Conservation (phyloP, 192 early-diverging fungal species). For the Thamnidium elegans region DNA sequence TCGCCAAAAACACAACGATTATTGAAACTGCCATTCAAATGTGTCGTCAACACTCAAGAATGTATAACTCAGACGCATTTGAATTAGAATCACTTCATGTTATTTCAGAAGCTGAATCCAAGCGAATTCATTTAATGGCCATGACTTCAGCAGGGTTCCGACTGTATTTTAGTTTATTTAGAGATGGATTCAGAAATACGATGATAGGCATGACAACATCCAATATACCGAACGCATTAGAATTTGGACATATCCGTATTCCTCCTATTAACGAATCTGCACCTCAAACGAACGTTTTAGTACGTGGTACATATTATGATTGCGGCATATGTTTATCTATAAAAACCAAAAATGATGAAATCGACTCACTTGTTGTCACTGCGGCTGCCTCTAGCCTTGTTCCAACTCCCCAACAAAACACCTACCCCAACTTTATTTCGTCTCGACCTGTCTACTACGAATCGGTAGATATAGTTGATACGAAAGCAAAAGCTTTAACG, state of each 20-base stretch:
- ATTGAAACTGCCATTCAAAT: conserved; percentile 43
- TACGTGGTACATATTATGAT: conserved; percentile 40
- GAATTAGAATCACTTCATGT: conserved; percentile 77
- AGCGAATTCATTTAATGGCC: conserved; percentile 67
- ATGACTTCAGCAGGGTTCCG: conserved; percentile 74
- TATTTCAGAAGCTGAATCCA: conserved; percentile 65
- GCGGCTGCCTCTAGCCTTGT: conserved; percentile 46
- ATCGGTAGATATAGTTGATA: neutral
- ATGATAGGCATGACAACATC: neutral
- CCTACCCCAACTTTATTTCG: no score
- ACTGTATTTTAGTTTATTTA: conserved; percentile 65
- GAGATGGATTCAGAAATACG: conserved; percentile 14
- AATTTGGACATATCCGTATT: conserved; percentile 68
- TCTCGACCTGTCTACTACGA: neutral
- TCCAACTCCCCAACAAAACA: neutral
- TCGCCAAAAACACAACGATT: conserved; percentile 49
- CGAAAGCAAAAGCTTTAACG: conserved; percentile 73
- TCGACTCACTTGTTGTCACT: conserved; percentile 64
- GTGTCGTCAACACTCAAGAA: conserved; percentile 44
- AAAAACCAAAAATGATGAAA: conserved; percentile 62
- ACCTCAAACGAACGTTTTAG: neutral
- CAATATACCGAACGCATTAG: conserved; percentile 53
- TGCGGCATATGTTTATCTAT: conserved; percentile 69
- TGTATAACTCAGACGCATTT: conserved; percentile 46
- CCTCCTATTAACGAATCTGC: conserved; percentile 50